A percentile compares a stretch with the other conserved stretches of the same genome.
Conservation (phyloP, 139 green algal species). For the Nannochloris sp. region DNA sequence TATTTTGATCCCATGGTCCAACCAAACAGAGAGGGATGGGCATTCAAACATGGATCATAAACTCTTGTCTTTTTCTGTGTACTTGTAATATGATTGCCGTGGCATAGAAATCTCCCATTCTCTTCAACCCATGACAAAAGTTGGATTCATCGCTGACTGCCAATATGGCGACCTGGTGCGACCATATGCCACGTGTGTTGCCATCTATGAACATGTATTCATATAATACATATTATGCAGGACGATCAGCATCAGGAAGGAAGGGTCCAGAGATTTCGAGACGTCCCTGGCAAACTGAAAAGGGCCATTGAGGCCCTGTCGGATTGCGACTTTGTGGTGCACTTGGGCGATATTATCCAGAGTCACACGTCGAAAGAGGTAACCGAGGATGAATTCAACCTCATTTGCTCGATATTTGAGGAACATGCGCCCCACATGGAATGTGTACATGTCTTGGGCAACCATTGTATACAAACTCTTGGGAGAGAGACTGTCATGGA, state of each 20-base stretch:
- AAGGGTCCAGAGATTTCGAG: conserved; percentile 43
- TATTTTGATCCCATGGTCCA: too few species aligned
- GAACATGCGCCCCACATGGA: conserved; percentile 8
- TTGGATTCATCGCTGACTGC: conserved; percentile 26
- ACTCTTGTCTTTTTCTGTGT: too few species aligned
- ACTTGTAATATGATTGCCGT: too few species aligned
- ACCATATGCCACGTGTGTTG: too few species aligned
- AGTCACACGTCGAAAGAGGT: conserved; percentile 16
- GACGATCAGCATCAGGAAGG: conserved; percentile 37
- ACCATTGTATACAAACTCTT: conserved; percentile 51
- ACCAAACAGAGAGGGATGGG: too few species aligned
- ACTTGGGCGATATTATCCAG: conserved; percentile 61
- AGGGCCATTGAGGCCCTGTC: conserved; percentile 21
- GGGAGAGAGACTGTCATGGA: conserved; percentile 24
- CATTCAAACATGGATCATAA: too few species aligned
- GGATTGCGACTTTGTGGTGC: conserved; percentile 26
- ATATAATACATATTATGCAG: conserved; percentile 11
- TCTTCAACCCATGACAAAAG: background rate
- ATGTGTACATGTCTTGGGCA: conserved; percentile 48
- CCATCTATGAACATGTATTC: background rate
- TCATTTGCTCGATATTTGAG: conserved; percentile 16
- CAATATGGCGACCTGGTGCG: conserved; percentile 26
- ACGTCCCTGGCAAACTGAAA: conserved; percentile 51
- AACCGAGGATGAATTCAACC: conserved; percentile 16
- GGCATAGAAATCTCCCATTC: too few species aligned